These are phyloP conservation scores for Corinectria fuckeliana DNA, from an alignment of 2,329 filamentous ascomycete genomes.

Conservation along the genomic window DNA sequence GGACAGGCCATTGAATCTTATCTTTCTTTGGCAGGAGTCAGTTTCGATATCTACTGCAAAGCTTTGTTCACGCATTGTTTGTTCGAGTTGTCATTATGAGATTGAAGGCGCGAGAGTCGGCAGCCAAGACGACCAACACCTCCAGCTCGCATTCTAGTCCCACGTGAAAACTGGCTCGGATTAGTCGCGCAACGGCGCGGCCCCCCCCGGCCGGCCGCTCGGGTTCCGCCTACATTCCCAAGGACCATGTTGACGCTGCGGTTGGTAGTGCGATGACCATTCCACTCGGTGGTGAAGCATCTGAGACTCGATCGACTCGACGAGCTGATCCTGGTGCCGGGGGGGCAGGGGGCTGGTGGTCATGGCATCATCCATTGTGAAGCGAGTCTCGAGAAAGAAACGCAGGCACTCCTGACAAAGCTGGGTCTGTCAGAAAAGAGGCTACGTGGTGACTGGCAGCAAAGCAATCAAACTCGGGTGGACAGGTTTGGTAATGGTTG, in stretches of 20 bases:
- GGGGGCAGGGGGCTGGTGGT: conserved; percentile 17
- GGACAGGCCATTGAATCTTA: neutral
- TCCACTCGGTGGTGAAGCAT: conserved; percentile 3
- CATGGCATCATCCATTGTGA: conserved; percentile 19
- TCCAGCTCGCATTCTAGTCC: neutral
- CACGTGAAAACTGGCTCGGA: neutral
- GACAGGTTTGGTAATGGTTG: no score
- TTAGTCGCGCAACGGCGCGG: neutral
- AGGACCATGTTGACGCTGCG: conserved; percentile 11
- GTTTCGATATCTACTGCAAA: conserved; percentile 16
- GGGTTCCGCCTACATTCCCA: neutral
- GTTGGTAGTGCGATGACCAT: conserved; percentile 1
- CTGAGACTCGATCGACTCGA: neutral
- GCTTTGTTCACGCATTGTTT: neutral
- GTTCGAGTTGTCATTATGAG: no score
- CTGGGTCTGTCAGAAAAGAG: conserved; percentile 9
- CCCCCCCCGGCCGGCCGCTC: neutral
- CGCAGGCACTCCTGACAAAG: neutral
- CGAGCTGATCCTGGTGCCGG: no score
- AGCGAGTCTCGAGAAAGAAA: conserved; percentile 2
- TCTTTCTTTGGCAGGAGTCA: conserved; percentile 8
- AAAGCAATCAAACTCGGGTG: conserved; percentile 5
- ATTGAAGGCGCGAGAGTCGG: no score
- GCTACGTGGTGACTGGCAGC: conserved; percentile 21
- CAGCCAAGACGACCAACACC: neutral